Conservation (phyloP, 257 asterid genomes). For the Scutellaria galericulata region DNA sequence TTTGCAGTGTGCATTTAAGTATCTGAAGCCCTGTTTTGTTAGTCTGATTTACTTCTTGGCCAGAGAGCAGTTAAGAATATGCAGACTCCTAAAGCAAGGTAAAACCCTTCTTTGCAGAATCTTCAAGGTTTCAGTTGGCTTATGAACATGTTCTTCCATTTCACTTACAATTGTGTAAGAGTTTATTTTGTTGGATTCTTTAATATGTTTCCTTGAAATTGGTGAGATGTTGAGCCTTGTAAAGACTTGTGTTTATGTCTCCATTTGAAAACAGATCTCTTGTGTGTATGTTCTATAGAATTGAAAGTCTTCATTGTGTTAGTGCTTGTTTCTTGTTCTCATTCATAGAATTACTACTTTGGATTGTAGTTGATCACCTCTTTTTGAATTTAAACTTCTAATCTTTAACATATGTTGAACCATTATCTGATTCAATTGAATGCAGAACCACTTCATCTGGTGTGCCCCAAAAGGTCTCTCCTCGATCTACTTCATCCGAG, state of each 20-base stretch:
- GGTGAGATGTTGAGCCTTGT: background rate
- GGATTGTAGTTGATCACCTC: background rate
- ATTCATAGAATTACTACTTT: constrained; percentile 1
- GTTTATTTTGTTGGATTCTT: constrained; percentile 10
- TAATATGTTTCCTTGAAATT: background rate
- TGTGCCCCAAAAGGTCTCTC: constrained; percentile 48
- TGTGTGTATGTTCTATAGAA: background rate
- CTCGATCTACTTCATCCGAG: constrained; percentile 46
- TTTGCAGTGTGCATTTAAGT: constrained; percentile 66
- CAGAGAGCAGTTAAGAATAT: constrained; percentile 53
- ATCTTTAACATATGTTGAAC: background rate
- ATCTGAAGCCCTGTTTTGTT: constrained; percentile 18
- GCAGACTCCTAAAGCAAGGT: constrained; percentile 96
- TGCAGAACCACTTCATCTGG: constrained; percentile 61
- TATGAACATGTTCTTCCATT: constrained; percentile 12
- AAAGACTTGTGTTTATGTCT: background rate
- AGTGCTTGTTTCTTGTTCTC: background rate
- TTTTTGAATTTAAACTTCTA: background rate
- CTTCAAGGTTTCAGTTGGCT: constrained; percentile 28
- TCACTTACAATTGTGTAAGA: constrained; percentile 9
- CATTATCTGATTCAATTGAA: background rate
- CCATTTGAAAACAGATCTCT: constrained; percentile 1
- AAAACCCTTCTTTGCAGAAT: constrained; percentile 26
- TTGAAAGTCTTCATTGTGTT: background rate
- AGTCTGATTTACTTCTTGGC: constrained; percentile 40